These are phyloP conservation scores for Terfezia claveryi DNA, from an alignment of 495 filamentous ascomycete genomes.

Conservation along the genomic window DNA sequence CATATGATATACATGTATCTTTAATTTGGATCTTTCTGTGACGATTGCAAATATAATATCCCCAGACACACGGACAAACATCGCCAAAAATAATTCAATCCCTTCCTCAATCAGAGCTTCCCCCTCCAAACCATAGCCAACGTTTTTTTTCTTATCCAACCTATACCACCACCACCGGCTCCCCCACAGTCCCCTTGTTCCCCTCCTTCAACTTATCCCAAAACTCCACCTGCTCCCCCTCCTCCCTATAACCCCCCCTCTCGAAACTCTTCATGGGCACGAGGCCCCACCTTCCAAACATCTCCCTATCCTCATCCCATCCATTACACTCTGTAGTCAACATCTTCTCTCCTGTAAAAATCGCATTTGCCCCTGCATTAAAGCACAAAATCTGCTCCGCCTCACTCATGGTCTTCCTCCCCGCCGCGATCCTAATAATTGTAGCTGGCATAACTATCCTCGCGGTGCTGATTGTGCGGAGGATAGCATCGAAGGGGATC, in stretches of 20 bases:
- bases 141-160: no score
- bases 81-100: no score
- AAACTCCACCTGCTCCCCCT: neutral
- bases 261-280: slow-evolving; percentile 41
- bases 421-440: slow-evolving; percentile 63
- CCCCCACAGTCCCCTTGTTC: no score
- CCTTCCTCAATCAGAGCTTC: no score
- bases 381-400: slow-evolving; percentile 71
- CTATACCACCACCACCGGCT: no score
- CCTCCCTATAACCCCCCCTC: slow-evolving; percentile 11
- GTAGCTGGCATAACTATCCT: slow-evolving; percentile 56
- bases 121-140: no score
- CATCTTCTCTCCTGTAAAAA: slow-evolving; percentile 87
- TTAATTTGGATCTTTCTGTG: no score
- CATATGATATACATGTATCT: no score
- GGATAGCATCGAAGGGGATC: slow-evolving; percentile 42
- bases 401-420: slow-evolving; percentile 52
- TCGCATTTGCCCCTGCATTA: slow-evolving; percentile 64
- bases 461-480: slow-evolving; percentile 61
- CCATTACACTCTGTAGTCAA: slow-evolving; percentile 70
- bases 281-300: slow-evolving; percentile 62
- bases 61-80: no score
- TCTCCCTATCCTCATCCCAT: slow-evolving; percentile 61
- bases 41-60: no score
- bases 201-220: no score